Evolutionary conservation across 2,329 filamentous ascomycete genomes (phyloP).

Genomic region (Sarocladium strictum): DNA sequence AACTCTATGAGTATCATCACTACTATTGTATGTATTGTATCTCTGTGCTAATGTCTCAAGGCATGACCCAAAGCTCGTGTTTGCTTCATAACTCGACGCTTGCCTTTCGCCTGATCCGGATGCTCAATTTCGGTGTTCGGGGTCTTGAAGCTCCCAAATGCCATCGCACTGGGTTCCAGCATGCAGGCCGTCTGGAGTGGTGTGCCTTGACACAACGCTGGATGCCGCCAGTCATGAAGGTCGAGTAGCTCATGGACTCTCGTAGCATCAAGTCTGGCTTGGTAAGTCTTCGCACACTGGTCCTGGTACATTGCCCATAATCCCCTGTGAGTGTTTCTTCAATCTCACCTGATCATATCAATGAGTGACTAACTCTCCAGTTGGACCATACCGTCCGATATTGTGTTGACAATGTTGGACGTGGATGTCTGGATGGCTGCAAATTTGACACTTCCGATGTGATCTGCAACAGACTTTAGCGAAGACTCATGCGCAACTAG

Average conservation of each 20-base stretch:
- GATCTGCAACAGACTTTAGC: background rate
- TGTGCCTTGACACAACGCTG: conserved; percentile 14
- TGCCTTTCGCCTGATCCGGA: background rate
- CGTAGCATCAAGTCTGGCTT: background rate
- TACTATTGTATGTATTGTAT: too few relatives aligned
- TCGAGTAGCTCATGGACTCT: conserved; percentile 2
- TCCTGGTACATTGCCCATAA: background rate
- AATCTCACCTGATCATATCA: background rate
- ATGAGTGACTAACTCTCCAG: background rate
- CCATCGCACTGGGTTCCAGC: background rate
- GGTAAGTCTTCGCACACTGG: background rate
- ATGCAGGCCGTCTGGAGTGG: conserved; percentile 47
- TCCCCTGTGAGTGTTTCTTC: background rate
- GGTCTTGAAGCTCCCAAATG: background rate
- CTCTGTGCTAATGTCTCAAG: too few relatives aligned
- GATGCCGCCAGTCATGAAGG: background rate
- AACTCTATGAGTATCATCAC: too few relatives aligned
- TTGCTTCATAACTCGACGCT: background rate
- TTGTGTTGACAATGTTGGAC: conserved; percentile 6
- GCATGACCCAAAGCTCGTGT: too few relatives aligned
- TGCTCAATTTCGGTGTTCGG: background rate
- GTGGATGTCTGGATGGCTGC: conserved; percentile 9
- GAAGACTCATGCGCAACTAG: background rate
- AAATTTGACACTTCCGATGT: conserved; percentile 8
- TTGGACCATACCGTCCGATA: conserved; percentile 6